phyloP scores from a whole-genome alignment of 2,329 filamentous ascomycete genomes.

The Alternaria alternata region DNA sequence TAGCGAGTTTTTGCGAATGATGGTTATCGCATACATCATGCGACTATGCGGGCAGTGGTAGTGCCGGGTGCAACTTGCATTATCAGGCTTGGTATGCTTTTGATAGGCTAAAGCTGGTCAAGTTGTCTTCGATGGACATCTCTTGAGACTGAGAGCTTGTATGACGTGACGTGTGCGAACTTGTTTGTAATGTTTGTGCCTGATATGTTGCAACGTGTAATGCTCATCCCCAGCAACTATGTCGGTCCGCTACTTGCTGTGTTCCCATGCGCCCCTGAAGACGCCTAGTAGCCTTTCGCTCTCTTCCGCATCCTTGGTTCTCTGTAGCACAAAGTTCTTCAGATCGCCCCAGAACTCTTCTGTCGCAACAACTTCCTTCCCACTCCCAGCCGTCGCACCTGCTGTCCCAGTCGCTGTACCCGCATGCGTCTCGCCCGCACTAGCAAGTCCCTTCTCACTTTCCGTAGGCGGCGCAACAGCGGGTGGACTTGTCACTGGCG shows the following conservation, averaged over 20 bases:
- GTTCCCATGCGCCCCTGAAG: conserved; percentile 77
- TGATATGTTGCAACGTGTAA: neutral
- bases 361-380: conserved; percentile 68
- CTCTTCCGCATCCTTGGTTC: conserved; percentile 73
- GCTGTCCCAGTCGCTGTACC: conserved; percentile 44
- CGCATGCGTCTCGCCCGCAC: conserved; percentile 12
- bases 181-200: neutral
- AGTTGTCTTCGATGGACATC: conserved; percentile 33
- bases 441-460: conserved; percentile 53
- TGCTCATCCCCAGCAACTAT: neutral
- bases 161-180: conserved; percentile 11
- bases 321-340: conserved; percentile 78
- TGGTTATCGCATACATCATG: conserved; percentile 21
- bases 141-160: conserved; percentile 13
- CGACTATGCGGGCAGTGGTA: conserved; percentile 14
- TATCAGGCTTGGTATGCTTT: conserved; percentile 21
- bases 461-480: conserved; percentile 64
- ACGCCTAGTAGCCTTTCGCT: conserved; percentile 70
- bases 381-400: conserved; percentile 62
- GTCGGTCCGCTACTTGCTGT: conserved; percentile 26
- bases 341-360: conserved; percentile 89
- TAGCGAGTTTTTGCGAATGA: conserved; percentile 13
- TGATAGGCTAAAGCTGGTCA: conserved; percentile 29
- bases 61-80: conserved; percentile 21
- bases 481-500: conserved; percentile 57